Evolutionary conservation across 2,329 filamentous ascomycete genomes (phyloP).

Genomic region (Calonectria hawksworthii): DNA sequence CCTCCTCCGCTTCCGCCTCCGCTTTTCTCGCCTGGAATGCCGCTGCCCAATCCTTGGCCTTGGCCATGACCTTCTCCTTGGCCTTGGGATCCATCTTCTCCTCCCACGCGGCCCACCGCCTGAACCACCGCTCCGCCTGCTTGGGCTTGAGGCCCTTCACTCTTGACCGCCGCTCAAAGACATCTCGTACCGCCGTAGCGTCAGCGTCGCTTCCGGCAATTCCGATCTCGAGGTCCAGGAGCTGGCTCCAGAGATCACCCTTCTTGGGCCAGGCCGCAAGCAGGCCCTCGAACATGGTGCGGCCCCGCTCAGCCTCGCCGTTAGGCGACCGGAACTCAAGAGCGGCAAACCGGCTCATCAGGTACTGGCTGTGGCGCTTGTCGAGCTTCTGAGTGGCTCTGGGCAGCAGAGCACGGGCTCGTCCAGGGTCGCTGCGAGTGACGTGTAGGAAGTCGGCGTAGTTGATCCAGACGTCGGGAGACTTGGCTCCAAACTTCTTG

Average conservation of each 20-base stretch:
- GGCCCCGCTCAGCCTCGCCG: conserved; percentile 89
- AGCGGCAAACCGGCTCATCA: conserved; percentile 90
- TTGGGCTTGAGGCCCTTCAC: conserved; percentile 82
- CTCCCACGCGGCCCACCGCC: conserved; percentile 93
- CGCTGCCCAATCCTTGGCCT: conserved; percentile 79
- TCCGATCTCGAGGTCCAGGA: conserved; percentile 86
- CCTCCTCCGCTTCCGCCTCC: conserved; percentile 48
- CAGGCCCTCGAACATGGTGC: conserved; percentile 93
- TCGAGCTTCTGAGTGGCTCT: conserved; percentile 89
- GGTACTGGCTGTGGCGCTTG: conserved; percentile 71
- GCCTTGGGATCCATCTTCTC: conserved; percentile 77
- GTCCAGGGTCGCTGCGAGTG: conserved; percentile 76
- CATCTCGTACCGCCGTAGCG: conserved; percentile 72
- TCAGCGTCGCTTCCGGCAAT: conserved; percentile 68
- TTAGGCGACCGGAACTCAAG: conserved; percentile 89
- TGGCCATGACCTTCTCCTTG: conserved; percentile 77
- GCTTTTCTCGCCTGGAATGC: conserved; percentile 61
- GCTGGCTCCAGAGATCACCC: conserved; percentile 92
- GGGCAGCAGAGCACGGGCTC: conserved; percentile 81
- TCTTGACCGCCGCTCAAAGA: conserved; percentile 85
- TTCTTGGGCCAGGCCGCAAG: conserved; percentile 89
- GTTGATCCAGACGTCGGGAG: conserved; percentile 89
- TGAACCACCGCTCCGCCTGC: conserved; percentile 89
- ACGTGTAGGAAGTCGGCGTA: conserved; percentile 94
- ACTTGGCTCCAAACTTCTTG: conserved; percentile 89